Evolutionary conservation across 225 moss, liverwort and hornwort species (phyloP), one percentile per base, ranked within the genome.

Genomic region (Sphagnum contortum): DNA sequence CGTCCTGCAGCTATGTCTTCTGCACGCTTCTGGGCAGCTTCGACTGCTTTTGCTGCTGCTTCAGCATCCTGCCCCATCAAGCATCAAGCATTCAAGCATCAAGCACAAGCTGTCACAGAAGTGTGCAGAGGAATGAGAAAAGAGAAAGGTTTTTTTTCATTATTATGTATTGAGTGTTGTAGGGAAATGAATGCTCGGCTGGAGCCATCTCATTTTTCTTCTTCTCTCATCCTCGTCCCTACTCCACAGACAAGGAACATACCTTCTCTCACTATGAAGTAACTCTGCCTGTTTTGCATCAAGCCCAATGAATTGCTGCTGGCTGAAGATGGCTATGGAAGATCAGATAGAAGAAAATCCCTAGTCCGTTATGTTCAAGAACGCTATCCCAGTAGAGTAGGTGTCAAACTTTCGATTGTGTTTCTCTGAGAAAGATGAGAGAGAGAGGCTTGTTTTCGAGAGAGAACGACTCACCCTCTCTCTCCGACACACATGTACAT

Each of bases 1-100:
- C 85, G 88, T 12, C 91, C 91, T 45, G 83, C 83, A 69, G 77
- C 78, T 61, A 91, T 77, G 66, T 87, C 91, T 59, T 89, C 87
- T 45, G 68, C 69, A 50, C 91, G 81, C 73, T 94, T 94, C 62
- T 79, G 87, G 70, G 85, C 83, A 66, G 71, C 83, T 57, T 85
- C 94, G 65, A 76, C 78, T 44, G 81, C 85, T 77, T 74, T 85
- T 50, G 81, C 81, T 54, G 87, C 81, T 47, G 81, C 89, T 76
- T 87, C 87, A 57, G 81, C 89, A 74, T 89, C 85, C 87, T 91
- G 74, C 54, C 56, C 53, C 2, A 9, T 45, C 6, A 7, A 29
- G 3, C 2, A 9, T 45, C 6, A 7, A 29, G 3, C 9, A 29
- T 29, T 29, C 48, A 54, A 54, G 54, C 2, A 9, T 45, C 6